Conservation (phyloP, 257 asterid genomes). For the Solanum sitiens region DNA sequence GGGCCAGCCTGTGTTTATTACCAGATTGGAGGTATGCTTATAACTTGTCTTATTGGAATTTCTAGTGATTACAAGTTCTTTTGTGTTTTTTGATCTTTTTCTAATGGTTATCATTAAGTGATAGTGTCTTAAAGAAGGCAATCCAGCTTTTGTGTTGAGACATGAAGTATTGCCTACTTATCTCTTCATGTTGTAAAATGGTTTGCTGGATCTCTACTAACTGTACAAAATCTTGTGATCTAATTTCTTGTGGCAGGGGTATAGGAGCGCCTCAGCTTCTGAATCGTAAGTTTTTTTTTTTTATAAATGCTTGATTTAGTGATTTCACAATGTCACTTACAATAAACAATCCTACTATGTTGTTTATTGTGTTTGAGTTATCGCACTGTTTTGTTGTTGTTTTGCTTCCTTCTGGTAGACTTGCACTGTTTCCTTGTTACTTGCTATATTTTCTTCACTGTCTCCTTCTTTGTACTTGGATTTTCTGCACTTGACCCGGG, state of each 20-base stretch:
- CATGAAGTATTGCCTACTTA: not conserved
- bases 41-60: not conserved
- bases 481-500: not conserved
- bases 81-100: not conserved
- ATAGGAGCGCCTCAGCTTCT: constrained; percentile 89
- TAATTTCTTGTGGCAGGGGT: constrained; percentile 54
- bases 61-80: not conserved
- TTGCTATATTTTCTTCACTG: not conserved
- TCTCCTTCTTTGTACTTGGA: not conserved
- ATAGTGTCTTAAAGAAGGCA: not conserved
- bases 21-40: constrained; percentile 75
- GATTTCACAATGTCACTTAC: not conserved
- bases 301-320: constrained; percentile 6
- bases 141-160: not conserved
- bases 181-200: not conserved
- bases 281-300: constrained; percentile 59
- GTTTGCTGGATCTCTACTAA: not conserved
- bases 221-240: not conserved
- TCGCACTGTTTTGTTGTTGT: not conserved
- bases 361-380: not conserved
- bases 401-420: not conserved
- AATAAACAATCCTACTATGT: not conserved
- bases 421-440: not conserved
- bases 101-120: not conserved
- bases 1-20: constrained; percentile 94